Conservation (phyloP, 306 rosid genomes). For the Vigna reflexopilosa region DNA sequence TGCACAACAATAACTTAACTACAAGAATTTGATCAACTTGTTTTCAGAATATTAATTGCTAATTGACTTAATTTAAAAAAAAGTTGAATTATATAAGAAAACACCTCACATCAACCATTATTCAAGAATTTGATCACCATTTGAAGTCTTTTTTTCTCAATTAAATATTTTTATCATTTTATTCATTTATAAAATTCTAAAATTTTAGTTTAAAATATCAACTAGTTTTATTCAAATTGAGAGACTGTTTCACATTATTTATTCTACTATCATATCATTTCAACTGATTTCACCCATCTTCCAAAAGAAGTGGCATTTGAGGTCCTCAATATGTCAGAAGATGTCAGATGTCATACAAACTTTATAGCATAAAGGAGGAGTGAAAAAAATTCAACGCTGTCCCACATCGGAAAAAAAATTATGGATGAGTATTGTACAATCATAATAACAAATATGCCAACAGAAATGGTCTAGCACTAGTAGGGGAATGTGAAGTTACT, state of each 20-base stretch:
- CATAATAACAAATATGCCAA: neutral
- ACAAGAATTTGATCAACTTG: too few species aligned
- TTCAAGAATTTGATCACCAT: too few species aligned
- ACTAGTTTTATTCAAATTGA: too few species aligned
- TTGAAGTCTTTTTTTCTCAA: too few species aligned
- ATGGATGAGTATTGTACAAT: neutral
- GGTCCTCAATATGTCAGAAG: neutral
- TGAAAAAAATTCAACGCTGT: neutral
- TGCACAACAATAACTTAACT: too few species aligned
- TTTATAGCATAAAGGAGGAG: neutral
- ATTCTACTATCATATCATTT: neutral
- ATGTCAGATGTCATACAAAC: conserved; percentile 4
- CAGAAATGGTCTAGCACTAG: conserved; percentile 4
- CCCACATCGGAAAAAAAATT: neutral
- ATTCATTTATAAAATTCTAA: too few species aligned
- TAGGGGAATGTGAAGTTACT: neutral
- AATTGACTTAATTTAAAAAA: too few species aligned
- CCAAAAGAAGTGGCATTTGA: conserved; percentile 10
- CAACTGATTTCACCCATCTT: neutral
- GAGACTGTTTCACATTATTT: neutral
- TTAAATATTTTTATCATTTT: too few species aligned
- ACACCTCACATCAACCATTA: too few species aligned
- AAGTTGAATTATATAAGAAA: too few species aligned
- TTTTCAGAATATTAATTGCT: too few species aligned
- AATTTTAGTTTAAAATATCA: too few species aligned